A percentile compares a stretch with the other conserved stretches of the same genome.
Evolutionary conservation across 2,329 filamentous ascomycete genomes (phyloP).

Genomic region (Huntiella abstrusa): DNA sequence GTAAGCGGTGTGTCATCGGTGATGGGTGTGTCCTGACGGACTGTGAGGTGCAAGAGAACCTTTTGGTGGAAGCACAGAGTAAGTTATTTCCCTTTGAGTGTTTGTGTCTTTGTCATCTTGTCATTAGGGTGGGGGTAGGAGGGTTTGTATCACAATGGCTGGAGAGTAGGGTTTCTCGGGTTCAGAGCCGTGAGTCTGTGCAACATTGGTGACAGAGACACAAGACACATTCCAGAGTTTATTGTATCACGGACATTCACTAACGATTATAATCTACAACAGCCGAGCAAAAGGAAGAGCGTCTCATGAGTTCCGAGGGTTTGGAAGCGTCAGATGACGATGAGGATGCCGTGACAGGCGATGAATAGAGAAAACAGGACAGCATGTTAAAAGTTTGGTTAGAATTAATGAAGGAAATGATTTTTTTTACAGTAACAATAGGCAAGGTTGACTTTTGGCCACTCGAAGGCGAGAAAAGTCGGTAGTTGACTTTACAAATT

Average conservation of each 20-base stretch:
- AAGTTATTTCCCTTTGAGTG: slow-evolving; percentile 20
- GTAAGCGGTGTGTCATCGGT: slow-evolving; percentile 65
- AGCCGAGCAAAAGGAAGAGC: slow-evolving; percentile 50
- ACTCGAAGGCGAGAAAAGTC: background rate
- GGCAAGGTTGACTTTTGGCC: no score
- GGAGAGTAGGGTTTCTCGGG: no score
- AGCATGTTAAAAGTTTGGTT: background rate
- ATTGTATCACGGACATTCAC: background rate
- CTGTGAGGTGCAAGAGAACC: slow-evolving; percentile 82
- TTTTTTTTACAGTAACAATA: no score
- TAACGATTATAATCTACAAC: slow-evolving; percentile 11
- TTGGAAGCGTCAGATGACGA: slow-evolving; percentile 42
- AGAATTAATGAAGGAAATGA: background rate
- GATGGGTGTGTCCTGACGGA: slow-evolving; percentile 64
- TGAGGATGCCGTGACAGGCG: slow-evolving; percentile 28
- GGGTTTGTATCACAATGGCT: no score
- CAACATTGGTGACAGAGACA: no score
- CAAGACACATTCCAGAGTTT: background rate
- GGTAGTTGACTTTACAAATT: background rate
- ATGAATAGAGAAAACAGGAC: slow-evolving; percentile 12
- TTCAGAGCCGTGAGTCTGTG: no score
- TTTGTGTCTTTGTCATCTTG: background rate
- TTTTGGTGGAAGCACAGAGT: slow-evolving; percentile 65
- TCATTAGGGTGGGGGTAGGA: background rate
- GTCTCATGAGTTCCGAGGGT: slow-evolving; percentile 48